These are phyloP conservation scores for Fusarium incarnatum DNA, from an alignment of 2,329 filamentous ascomycete species.

Conservation along the genomic window DNA sequence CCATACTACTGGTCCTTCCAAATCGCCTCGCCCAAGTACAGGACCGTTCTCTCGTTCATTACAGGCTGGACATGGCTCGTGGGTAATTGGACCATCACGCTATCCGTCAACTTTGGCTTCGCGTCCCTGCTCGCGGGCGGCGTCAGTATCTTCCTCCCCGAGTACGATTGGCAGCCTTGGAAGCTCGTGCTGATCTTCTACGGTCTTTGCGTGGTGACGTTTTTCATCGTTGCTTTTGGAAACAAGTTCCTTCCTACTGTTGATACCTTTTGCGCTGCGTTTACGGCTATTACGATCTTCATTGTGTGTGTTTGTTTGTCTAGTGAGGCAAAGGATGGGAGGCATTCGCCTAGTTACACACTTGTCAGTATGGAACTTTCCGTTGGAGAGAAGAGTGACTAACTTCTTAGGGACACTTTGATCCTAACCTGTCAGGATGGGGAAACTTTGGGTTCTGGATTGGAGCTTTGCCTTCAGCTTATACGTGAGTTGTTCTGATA, in stretches of 20 bases:
- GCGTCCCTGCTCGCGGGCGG: slow-evolving; percentile 75
- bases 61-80: slow-evolving; percentile 80
- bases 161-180: slow-evolving; percentile 70
- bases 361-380: slow-evolving; percentile 21
- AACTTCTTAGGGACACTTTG: slow-evolving; percentile 68
- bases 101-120: slow-evolving; percentile 76
- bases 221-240: slow-evolving; percentile 74
- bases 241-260: slow-evolving; percentile 69
- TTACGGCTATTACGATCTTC: slow-evolving; percentile 75
- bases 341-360: slow-evolving; percentile 62
- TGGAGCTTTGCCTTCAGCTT: slow-evolving; percentile 60
- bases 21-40: slow-evolving; percentile 69
- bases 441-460: slow-evolving; percentile 70
- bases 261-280: slow-evolving; percentile 78
- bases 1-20: slow-evolving; percentile 81
- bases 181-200: slow-evolving; percentile 81
- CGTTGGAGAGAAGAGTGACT: not conserved
- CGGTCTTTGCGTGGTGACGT: slow-evolving; percentile 71
- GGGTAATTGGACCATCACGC: slow-evolving; percentile 76
- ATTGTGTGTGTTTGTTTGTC: slow-evolving; percentile 68
- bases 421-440: slow-evolving; percentile 76
- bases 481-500: slow-evolving; percentile 39
- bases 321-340: slow-evolving; percentile 69
- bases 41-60: slow-evolving; percentile 74
- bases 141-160: slow-evolving; percentile 71